A percentile compares a stretch with the other conserved stretches of the same genome.
phyloP scores from a whole-genome alignment of 768 basidiomycete genomes.

The Psilocybe sp. region DNA sequence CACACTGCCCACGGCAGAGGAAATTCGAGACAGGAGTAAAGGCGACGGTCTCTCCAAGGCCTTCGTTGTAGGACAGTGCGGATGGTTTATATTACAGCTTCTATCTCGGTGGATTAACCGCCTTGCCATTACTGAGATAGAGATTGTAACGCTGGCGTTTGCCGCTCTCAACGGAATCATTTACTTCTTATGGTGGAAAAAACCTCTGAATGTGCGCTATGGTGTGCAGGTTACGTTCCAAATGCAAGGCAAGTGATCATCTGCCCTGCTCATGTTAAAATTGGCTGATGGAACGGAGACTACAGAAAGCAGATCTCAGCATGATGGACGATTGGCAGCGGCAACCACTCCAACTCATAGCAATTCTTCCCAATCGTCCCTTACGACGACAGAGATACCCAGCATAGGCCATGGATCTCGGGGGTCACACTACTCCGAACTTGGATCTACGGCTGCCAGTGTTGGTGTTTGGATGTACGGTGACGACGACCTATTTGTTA shows the following conservation, averaged over 20 bases:
- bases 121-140: conserved; percentile 29
- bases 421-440: too few species aligned
- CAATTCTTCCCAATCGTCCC: too few species aligned
- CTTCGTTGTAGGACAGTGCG: conserved; percentile 23
- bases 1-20: conserved; percentile 2
- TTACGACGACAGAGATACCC: too few species aligned
- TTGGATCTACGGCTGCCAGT: too few species aligned
- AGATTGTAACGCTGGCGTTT: conserved; percentile 32
- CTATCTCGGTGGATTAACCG: conserved; percentile 18
- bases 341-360: too few species aligned
- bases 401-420: too few species aligned
- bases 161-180: conserved; percentile 25
- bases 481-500: too few species aligned
- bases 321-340: too few species aligned
- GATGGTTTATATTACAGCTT: conserved; percentile 29
- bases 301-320: too few species aligned
- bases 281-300: too few species aligned
- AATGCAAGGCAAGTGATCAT: background rate
- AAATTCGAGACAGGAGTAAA: conserved; percentile 12
- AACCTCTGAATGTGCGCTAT: conserved; percentile 28
- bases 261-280: background rate
- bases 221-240: background rate
- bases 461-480: too few species aligned
- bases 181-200: conserved; percentile 35
- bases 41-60: conserved; percentile 27